Conservation (phyloP, 2,329 filamentous ascomycete genomes). For the Paracorniculantispora psalliotae region DNA sequence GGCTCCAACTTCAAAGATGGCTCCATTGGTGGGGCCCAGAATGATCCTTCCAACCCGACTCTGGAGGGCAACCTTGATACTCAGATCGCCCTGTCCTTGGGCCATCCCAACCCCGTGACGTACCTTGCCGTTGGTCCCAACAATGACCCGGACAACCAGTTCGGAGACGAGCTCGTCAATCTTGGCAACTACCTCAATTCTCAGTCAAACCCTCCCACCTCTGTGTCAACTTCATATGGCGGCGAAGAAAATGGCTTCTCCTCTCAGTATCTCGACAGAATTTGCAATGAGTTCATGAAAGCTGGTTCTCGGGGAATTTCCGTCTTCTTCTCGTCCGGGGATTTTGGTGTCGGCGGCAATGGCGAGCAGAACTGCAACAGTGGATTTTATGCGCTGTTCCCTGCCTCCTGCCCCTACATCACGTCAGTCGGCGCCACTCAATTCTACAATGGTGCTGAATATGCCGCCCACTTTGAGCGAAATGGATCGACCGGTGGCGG, state of each 20-base stretch:
- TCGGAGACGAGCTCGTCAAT: slow-evolving; percentile 9
- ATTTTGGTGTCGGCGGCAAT: slow-evolving; percentile 19
- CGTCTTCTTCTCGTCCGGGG: slow-evolving; percentile 38
- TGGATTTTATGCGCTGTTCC: slow-evolving; percentile 32
- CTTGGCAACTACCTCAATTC: slow-evolving; percentile 11
- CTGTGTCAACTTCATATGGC: slow-evolving; percentile 50
- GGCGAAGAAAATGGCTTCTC: slow-evolving; percentile 42
- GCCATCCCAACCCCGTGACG: slow-evolving; percentile 11
- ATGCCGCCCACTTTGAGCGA: not conserved
- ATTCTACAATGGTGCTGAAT: not conserved
- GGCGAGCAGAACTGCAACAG: slow-evolving; percentile 15
- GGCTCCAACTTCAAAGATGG: not conserved
- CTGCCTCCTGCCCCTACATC: slow-evolving; percentile 39
- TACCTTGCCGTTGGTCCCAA: slow-evolving; percentile 9
- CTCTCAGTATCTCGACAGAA: slow-evolving; percentile 27
- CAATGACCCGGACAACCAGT: not conserved
- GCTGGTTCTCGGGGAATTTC: slow-evolving; percentile 46
- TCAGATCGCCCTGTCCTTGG: slow-evolving; percentile 8
- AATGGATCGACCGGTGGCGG: not conserved
- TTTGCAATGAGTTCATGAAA: slow-evolving; percentile 54
- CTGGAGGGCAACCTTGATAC: slow-evolving; percentile 17
- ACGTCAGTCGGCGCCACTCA: slow-evolving; percentile 47
- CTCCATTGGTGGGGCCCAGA: not conserved
- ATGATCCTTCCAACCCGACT: not conserved
- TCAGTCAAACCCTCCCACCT: slow-evolving; percentile 18